Evolutionary conservation across 2,329 filamentous ascomycete genomes (phyloP).

Genomic region (Nigrospora osmanthi): DNA sequence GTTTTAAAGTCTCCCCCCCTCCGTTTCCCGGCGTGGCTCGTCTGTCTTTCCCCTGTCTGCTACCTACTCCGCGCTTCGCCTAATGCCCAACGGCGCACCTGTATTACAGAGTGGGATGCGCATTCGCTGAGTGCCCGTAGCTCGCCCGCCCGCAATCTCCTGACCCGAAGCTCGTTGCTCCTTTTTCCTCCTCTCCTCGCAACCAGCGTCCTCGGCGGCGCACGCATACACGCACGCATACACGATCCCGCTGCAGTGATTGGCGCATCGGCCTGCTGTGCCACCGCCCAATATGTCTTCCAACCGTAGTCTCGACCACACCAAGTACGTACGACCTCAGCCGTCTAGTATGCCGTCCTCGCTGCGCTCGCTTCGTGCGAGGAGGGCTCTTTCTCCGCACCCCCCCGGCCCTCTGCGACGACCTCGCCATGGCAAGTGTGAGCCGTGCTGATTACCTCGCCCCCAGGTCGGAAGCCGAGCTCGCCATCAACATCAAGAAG

Average conservation of each 20-base stretch:
- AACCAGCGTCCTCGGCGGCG: too few species aligned
- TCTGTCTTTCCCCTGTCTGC: too few species aligned
- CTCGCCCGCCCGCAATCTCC: background rate
- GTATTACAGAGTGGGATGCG: slow-evolving; percentile 6
- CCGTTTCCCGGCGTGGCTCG: too few species aligned
- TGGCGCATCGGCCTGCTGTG: background rate
- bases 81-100: too few species aligned
- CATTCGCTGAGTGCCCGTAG: slow-evolving; percentile 11
- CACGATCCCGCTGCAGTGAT: too few species aligned
- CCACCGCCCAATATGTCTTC: slow-evolving; percentile 18
- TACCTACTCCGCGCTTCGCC: background rate
- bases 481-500: slow-evolving; percentile 64
- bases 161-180: too few species aligned
- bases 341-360: too few species aligned
- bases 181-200: too few species aligned
- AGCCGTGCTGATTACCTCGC: background rate
- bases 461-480: slow-evolving; percentile 57
- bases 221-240: too few species aligned
- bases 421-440: background rate
- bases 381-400: background rate
- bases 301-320: slow-evolving; percentile 23
- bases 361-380: background rate
- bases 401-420: background rate
- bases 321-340: slow-evolving; percentile 16
- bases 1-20: too few species aligned